Conservation (phyloP, 2,329 filamentous ascomycete genomes). For the Aspergillus aculeatus region DNA sequence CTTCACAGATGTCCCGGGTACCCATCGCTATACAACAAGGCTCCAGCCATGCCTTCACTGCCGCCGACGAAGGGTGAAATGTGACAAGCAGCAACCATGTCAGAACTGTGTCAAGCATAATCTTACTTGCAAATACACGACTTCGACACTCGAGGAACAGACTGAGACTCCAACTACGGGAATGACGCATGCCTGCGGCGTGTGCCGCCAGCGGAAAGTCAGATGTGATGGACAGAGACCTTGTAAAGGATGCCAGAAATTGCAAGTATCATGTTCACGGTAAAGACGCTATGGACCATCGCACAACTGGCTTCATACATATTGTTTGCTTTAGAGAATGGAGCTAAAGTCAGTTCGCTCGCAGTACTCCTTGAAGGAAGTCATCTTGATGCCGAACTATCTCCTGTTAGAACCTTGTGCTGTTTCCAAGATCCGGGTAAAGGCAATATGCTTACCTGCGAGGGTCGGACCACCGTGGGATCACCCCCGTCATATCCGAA, state of each 20-base stretch:
- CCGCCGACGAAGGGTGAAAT: background rate
- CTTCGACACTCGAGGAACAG: too few relatives aligned
- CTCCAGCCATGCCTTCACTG: background rate
- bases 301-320: too few relatives aligned
- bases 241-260: background rate
- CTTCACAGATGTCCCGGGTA: too few relatives aligned
- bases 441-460: background rate
- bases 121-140: background rate
- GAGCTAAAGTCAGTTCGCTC: too few relatives aligned
- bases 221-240: conserved; percentile 1
- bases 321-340: too few relatives aligned
- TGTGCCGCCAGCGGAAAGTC: conserved; percentile 2
- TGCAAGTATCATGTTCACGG: too few relatives aligned
- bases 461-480: background rate
- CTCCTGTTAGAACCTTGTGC: too few relatives aligned
- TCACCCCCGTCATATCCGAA: background rate
- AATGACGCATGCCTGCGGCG: background rate
- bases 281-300: too few relatives aligned
- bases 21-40: background rate
- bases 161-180: background rate
- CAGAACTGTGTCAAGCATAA: background rate
- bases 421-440: too few relatives aligned
- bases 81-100: background rate
- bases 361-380: too few relatives aligned
- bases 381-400: too few relatives aligned